phyloP scores from a whole-genome alignment of 2,329 filamentous ascomycete genomes.

The Aspergillus latus region DNA sequence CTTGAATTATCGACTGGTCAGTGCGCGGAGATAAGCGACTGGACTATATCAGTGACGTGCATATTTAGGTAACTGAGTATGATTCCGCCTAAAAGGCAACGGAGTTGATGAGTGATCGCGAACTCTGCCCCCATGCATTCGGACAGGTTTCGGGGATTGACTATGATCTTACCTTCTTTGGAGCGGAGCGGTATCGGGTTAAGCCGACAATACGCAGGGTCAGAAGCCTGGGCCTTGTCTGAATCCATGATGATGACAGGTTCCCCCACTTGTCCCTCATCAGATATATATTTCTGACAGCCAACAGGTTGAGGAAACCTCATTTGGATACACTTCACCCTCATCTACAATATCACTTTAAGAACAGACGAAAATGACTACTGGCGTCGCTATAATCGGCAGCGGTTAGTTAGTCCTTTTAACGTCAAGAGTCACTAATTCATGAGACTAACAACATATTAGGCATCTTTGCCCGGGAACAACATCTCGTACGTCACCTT shows the following conservation, averaged over 20 bases:
- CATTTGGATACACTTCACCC: no score
- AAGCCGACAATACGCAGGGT: neutral
- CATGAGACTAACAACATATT: neutral
- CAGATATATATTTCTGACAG: neutral
- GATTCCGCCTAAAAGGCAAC: no score
- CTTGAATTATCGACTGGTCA: no score
- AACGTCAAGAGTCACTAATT: neutral
- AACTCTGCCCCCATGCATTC: no score
- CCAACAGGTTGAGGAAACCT: no score
- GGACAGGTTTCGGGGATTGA: no score
- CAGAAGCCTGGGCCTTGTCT: no score
- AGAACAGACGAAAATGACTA: slow-evolving; percentile 30
- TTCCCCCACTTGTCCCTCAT: neutral
- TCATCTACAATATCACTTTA: neutral
- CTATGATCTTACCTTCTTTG: no score
- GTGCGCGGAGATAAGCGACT: no score
- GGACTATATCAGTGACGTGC: no score
- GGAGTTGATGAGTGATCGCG: no score
- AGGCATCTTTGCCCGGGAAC: slow-evolving; percentile 59
- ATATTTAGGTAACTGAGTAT: no score
- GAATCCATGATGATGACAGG: neutral
- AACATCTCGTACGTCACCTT: slow-evolving; percentile 48
- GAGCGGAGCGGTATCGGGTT: neutral
- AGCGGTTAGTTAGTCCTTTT: slow-evolving; percentile 39
- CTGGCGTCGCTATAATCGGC: slow-evolving; percentile 55